Conservation (phyloP, 768 basidiomycete species). For the Nidularia pulvinata region DNA sequence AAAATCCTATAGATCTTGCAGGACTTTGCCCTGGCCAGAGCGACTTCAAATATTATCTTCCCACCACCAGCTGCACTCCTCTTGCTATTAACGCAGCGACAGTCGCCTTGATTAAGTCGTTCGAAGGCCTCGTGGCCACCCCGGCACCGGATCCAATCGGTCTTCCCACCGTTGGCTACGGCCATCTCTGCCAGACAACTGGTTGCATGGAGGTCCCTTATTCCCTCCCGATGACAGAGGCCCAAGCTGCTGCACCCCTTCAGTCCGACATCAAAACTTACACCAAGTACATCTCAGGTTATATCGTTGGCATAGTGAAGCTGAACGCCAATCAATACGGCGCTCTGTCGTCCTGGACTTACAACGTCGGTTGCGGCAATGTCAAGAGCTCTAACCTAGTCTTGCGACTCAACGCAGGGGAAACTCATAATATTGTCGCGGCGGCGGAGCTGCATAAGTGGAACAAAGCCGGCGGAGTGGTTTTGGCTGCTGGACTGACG, state of each 20-base stretch:
- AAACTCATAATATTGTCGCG: conserved; percentile 31
- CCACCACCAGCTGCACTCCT: conserved; percentile 4
- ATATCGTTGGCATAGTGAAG: conserved; percentile 20
- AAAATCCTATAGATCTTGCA: conserved; percentile 1
- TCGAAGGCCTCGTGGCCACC: conserved; percentile 26
- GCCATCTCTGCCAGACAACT: conserved; percentile 22
- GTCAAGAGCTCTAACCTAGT: conserved; percentile 24
- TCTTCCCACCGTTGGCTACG: conserved; percentile 29
- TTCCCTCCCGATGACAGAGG: conserved; percentile 23
- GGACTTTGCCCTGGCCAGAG: conserved; percentile 17
- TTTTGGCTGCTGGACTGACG: conserved; percentile 19
- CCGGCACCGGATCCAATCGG: conserved; percentile 30
- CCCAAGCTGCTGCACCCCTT: conserved; percentile 20
- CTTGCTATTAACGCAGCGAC: conserved; percentile 21
- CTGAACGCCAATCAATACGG: conserved; percentile 36
- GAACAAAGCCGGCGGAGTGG: conserved; percentile 25
- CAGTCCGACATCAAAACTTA: conserved; percentile 21
- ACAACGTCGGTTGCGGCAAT: conserved; percentile 28
- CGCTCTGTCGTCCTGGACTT: conserved; percentile 26
- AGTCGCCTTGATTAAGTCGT: conserved; percentile 20
- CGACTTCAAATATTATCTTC: conserved; percentile 9
- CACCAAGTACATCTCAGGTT: conserved; percentile 22
- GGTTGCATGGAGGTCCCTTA: conserved; percentile 18
- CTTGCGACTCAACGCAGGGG: conserved; percentile 28
- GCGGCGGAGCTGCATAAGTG: conserved; percentile 31